Percentiles rank a stretch among this genome's conserved stretches.
These are phyloP conservation scores for Sporothrix humicola DNA, from an alignment of 2,329 filamentous ascomycete species.

Conservation along the genomic window DNA sequence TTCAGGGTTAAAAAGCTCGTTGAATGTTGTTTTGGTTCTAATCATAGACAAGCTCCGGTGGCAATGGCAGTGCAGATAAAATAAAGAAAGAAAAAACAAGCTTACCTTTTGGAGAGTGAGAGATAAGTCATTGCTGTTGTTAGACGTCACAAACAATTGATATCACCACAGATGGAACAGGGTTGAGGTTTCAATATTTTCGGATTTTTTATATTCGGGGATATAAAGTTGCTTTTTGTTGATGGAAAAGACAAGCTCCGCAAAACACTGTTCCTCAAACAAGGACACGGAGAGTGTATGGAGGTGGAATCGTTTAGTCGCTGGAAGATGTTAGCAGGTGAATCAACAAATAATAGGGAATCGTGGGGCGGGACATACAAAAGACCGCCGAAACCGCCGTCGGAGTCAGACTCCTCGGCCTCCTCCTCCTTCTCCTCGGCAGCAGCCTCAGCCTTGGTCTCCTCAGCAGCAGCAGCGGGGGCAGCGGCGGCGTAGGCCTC, in stretches of 20 bases:
- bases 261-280: constrained; percentile 5
- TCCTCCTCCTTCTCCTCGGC: constrained; percentile 67
- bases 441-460: constrained; percentile 61
- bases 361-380: constrained; percentile 51
- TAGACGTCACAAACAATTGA: neutral
- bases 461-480: constrained; percentile 66
- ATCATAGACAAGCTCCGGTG: constrained; percentile 55
- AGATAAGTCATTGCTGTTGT: neutral
- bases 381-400: constrained; percentile 77
- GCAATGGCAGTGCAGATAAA: constrained; percentile 26
- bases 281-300: neutral
- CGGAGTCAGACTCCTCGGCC: constrained; percentile 69
- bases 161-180: neutral
- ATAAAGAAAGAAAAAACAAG: constrained; percentile 36
- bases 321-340: constrained; percentile 29
- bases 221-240: constrained; percentile 32
- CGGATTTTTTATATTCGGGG: constrained; percentile 31
- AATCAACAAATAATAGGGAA: too few species aligned
- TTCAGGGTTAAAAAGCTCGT: constrained; percentile 75
- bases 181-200: constrained; percentile 30
- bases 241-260: constrained; percentile 1
- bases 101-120: constrained; percentile 51
- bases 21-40: constrained; percentile 51
- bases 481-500: constrained; percentile 90
- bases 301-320: constrained; percentile 34